Percentiles rank a stretch among this genome's conserved stretches.
Conservation (phyloP, 73 alveolate genomes). For the Urostyla sp. region DNA sequence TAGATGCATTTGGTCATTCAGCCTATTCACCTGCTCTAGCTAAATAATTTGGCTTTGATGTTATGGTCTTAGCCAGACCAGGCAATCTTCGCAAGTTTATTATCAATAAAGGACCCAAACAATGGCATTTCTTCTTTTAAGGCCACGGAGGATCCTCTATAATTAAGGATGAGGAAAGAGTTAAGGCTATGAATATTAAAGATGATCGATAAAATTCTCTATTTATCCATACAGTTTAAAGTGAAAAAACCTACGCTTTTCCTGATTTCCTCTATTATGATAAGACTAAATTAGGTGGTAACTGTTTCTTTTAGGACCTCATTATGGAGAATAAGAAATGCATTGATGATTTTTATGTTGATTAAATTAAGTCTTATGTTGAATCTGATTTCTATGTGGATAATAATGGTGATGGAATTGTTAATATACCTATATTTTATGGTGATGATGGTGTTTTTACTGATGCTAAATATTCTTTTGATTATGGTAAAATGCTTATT, state of each 20-base stretch:
- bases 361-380: constrained; percentile 1
- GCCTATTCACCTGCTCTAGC: constrained; percentile 66
- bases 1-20: constrained; percentile 92
- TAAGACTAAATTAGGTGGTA: not conserved
- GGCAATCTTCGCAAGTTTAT: constrained; percentile 12
- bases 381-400: constrained; percentile 5
- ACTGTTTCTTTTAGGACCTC: constrained; percentile 3
- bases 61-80: constrained; percentile 53
- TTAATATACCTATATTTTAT: constrained; percentile 42
- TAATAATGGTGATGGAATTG: not conserved
- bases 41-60: constrained; percentile 64
- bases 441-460: constrained; percentile 60
- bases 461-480: constrained; percentile 16
- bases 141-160: constrained; percentile 46
- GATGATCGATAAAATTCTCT: constrained; percentile 14
- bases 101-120: constrained; percentile 15
- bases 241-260: constrained; percentile 22
- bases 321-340: constrained; percentile 2
- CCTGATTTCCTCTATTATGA: constrained; percentile 24
- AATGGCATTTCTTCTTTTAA: constrained; percentile 35
- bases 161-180: too few species aligned
- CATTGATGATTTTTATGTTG: constrained; percentile 2
- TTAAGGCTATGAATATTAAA: not conserved
- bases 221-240: too few species aligned
- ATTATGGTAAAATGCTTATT: constrained; percentile 7